phyloP scores from a whole-genome alignment of 75 land plant genomes.

The Pinus albicaulis region DNA sequence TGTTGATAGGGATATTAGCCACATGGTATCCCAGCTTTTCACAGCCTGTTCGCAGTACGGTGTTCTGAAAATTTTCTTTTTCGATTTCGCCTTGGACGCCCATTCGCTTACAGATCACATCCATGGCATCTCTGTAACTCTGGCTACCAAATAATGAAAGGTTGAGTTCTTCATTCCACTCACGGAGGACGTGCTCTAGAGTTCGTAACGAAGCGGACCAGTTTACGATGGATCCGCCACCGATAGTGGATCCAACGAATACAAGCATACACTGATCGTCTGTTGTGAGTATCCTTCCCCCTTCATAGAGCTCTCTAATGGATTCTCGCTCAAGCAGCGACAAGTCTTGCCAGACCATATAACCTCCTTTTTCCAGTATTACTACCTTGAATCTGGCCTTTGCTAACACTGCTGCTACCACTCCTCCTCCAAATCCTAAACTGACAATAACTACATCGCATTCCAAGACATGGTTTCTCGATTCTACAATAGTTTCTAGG shows the following conservation, averaged over 20 bases:
- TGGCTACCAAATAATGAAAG: slow-evolving; percentile 11
- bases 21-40: slow-evolving; percentile 31
- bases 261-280: slow-evolving; percentile 17
- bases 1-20: slow-evolving; percentile 51
- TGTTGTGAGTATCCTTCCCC: slow-evolving; percentile 17
- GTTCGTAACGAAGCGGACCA: slow-evolving; percentile 42
- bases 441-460: slow-evolving; percentile 44
- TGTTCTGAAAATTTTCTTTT: slow-evolving; percentile 24
- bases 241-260: slow-evolving; percentile 31
- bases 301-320: slow-evolving; percentile 19
- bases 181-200: slow-evolving; percentile 35
- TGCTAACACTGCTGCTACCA: slow-evolving; percentile 31
- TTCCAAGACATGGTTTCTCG: slow-evolving; percentile 12
- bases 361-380: slow-evolving; percentile 36
- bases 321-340: slow-evolving; percentile 22
- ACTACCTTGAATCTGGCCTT: slow-evolving; percentile 29
- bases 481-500: not conserved
- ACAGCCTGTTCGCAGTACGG: slow-evolving; percentile 31
- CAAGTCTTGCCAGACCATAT: slow-evolving; percentile 24
- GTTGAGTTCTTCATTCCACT: slow-evolving; percentile 19
- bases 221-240: slow-evolving; percentile 41
- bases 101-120: slow-evolving; percentile 16
- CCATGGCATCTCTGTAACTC: slow-evolving; percentile 23
- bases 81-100: slow-evolving; percentile 14
- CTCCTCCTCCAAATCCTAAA: slow-evolving; percentile 40